phyloP scores from a whole-genome alignment of 1,284 basidiomycete species.

The Leucoagaricus sp. region DNA sequence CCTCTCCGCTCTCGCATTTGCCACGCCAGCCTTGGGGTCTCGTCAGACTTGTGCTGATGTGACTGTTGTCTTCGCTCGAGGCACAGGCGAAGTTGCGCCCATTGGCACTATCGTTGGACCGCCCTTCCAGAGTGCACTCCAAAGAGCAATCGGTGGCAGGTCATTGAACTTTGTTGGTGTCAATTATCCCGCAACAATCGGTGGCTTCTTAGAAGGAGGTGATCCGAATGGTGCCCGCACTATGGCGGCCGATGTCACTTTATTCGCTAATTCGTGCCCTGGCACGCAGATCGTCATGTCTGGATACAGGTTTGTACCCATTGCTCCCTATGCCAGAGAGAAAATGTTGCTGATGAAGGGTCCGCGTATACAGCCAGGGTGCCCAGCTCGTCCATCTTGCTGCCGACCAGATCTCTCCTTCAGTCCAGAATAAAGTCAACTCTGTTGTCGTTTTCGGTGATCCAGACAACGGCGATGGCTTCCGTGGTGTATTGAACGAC shows the following conservation, averaged over 20 bases:
- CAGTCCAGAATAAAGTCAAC: constrained; percentile 30
- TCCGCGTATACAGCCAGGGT: constrained; percentile 36
- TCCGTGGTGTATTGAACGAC: constrained; percentile 30
- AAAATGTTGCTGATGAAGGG: too few species aligned
- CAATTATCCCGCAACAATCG: constrained; percentile 33
- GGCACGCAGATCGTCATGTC: constrained; percentile 35
- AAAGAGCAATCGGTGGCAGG: constrained; percentile 23
- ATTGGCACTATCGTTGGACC: constrained; percentile 24
- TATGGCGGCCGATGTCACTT: constrained; percentile 34
- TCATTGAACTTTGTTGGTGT: constrained; percentile 36
- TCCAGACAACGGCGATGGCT: constrained; percentile 32
- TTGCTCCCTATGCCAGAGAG: too few species aligned
- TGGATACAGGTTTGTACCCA: constrained; percentile 30
- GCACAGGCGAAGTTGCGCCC: constrained; percentile 14
- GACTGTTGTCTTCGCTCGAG: constrained; percentile 17
- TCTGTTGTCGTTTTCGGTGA: constrained; percentile 41
- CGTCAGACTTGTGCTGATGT: constrained; percentile 18
- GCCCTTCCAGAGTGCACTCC: constrained; percentile 30
- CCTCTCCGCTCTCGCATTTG: constrained; percentile 81
- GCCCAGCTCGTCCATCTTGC: constrained; percentile 38
- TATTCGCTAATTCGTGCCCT: constrained; percentile 33
- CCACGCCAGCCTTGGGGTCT: constrained; percentile 22
- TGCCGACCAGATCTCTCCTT: constrained; percentile 28
- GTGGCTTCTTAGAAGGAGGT: constrained; percentile 37
- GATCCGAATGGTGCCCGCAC: constrained; percentile 32